These are phyloP conservation scores for Seiridium unicorne DNA, from an alignment of 2,329 filamentous ascomycete species.

Conservation along the genomic window DNA sequence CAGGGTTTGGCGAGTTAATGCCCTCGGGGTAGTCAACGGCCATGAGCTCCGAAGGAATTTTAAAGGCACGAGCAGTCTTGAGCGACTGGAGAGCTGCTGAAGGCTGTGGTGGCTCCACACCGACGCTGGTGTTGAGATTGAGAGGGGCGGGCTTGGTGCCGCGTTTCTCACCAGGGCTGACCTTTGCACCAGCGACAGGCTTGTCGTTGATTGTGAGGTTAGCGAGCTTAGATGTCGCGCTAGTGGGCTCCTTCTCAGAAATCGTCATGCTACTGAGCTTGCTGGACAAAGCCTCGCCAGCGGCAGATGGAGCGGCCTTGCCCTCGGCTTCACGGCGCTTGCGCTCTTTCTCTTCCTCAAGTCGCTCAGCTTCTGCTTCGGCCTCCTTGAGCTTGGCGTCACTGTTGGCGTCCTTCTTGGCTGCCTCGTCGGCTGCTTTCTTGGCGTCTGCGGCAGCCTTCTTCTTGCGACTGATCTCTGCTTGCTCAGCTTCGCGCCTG, in stretches of 20 bases:
- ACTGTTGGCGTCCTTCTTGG: conserved; percentile 48
- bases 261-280: conserved; percentile 26
- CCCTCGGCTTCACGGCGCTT: conserved; percentile 51
- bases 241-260: conserved; percentile 32
- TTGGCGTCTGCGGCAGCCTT: conserved; percentile 43
- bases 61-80: conserved; percentile 80
- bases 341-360: conserved; percentile 69
- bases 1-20: conserved; percentile 85
- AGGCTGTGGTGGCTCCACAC: conserved; percentile 83
- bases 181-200: conserved; percentile 47
- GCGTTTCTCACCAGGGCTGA: conserved; percentile 60
- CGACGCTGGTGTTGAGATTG: conserved; percentile 79
- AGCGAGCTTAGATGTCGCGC: conserved; percentile 48
- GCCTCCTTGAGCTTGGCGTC: conserved; percentile 69
- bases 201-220: conserved; percentile 52
- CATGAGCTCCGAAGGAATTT: conserved; percentile 34
- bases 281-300: conserved; percentile 46
- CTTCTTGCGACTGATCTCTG: conserved; percentile 38
- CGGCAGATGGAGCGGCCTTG: conserved; percentile 44
- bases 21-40: conserved; percentile 45
- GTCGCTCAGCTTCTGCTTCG: conserved; percentile 69
- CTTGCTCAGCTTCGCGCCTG: conserved; percentile 46
- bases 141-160: conserved; percentile 78
- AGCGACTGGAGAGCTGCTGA: conserved; percentile 92
- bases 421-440: conserved; percentile 40